Percentiles rank a stretch among this genome's conserved stretches.
Evolutionary conservation across 805 yeast genomes (phyloP).

Genomic region (Yarrowia bubula): DNA sequence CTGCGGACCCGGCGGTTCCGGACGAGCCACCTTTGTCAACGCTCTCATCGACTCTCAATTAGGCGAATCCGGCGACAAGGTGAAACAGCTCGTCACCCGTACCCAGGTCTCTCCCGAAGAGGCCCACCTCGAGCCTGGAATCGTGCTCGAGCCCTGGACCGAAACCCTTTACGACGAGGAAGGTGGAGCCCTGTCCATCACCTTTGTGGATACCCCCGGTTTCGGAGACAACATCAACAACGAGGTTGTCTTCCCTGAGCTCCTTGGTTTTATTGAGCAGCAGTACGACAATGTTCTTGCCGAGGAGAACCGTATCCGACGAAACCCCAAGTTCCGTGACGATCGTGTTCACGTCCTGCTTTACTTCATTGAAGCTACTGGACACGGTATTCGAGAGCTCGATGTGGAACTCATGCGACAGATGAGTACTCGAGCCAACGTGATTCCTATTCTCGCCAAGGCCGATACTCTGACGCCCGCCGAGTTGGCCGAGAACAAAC

Average conservation of each 20-base stretch:
- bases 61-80: conserved; percentile 2
- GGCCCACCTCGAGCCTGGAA: conserved; percentile 25
- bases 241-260: conserved; percentile 47
- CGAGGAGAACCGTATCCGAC: conserved; percentile 70
- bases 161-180: conserved; percentile 56
- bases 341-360: conserved; percentile 74
- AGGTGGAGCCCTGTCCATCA: conserved; percentile 48
- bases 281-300: conserved; percentile 71
- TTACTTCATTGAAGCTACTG: conserved; percentile 68
- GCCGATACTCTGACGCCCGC: conserved; percentile 72
- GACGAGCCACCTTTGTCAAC: conserved; percentile 71
- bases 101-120: not conserved
- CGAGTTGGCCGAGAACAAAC: conserved; percentile 58
- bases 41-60: conserved; percentile 49
- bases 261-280: conserved; percentile 60
- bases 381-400: conserved; percentile 58
- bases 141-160: conserved; percentile 11
- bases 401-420: conserved; percentile 71
- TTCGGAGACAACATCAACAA: conserved; percentile 76
- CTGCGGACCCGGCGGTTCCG: conserved; percentile 70
- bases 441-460: conserved; percentile 78
- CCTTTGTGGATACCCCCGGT: conserved; percentile 70
- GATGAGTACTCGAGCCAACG: conserved; percentile 70
- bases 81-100: conserved; percentile 12
- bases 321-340: conserved; percentile 70